phyloP scores from a whole-genome alignment of 805 yeast genomes.

The Candida argentea region DNA sequence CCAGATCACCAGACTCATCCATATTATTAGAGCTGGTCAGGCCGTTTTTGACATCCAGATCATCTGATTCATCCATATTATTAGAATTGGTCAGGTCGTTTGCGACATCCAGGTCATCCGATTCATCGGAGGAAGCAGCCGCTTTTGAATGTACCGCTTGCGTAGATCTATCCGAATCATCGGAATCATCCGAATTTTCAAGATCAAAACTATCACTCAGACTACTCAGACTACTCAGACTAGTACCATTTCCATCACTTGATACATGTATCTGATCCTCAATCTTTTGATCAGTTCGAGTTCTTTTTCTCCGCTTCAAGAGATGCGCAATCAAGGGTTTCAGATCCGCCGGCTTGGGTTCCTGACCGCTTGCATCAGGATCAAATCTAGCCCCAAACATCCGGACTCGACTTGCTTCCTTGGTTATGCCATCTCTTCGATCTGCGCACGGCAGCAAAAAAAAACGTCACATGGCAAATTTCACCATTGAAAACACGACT shows the following conservation, averaged over 20 bases:
- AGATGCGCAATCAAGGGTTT: too few relatives aligned
- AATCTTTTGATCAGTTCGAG: too few relatives aligned
- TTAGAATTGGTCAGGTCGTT: constrained; percentile 8
- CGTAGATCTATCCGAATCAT: background rate
- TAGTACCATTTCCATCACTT: too few relatives aligned
- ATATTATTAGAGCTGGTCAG: too few relatives aligned
- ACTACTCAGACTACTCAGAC: too few relatives aligned
- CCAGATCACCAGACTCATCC: constrained; percentile 8
- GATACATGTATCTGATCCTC: too few relatives aligned
- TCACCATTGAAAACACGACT: constrained; percentile 1
- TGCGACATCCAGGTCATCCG: constrained; percentile 3
- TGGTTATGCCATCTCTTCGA: constrained; percentile 1
- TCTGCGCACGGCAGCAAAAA: background rate
- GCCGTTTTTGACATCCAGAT: constrained; percentile 2
- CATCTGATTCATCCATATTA: constrained; percentile 2
- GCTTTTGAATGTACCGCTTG: too few relatives aligned
- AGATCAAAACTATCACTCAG: too few relatives aligned
- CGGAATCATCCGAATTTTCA: constrained; percentile 1
- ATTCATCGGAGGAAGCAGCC: background rate
- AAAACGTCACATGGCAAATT: background rate
- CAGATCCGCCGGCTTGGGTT: too few relatives aligned
- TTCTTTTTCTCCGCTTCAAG: too few relatives aligned
- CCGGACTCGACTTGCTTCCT: too few relatives aligned
- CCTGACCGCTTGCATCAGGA: too few relatives aligned
- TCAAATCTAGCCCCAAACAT: constrained; percentile 65